These are phyloP conservation scores for Cyclotella kingstonii DNA, from an alignment of 108 stramenopile genomes.

Conservation along the genomic window DNA sequence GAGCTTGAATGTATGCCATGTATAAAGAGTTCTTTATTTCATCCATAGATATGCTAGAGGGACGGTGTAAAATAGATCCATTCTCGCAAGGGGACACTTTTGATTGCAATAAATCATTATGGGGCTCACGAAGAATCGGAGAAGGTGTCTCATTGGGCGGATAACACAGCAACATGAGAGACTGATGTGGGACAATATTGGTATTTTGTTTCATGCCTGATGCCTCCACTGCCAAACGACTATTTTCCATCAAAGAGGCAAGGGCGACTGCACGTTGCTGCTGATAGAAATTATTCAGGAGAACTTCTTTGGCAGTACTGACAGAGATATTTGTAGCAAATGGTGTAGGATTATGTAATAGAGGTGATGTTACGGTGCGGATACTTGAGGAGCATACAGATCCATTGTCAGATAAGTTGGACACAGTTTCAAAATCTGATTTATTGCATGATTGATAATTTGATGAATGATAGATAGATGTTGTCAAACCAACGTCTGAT, in stretches of 20 bases:
- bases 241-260: slow-evolving; percentile 35
- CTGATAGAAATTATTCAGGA: slow-evolving; percentile 39
- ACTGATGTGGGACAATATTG: background rate
- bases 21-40: too few species aligned
- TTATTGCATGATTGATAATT: background rate
- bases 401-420: slow-evolving; percentile 16
- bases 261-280: slow-evolving; percentile 32
- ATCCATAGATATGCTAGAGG: too few species aligned
- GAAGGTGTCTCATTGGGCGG: too few species aligned
- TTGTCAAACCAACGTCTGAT: slow-evolving; percentile 18
- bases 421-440: slow-evolving; percentile 6
- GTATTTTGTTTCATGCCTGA: slow-evolving; percentile 8
- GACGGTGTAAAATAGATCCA: too few species aligned
- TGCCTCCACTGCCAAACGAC: slow-evolving; percentile 29
- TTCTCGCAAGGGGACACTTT: too few species aligned
- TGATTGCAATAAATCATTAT: too few species aligned
- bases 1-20: too few species aligned
- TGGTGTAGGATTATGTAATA: slow-evolving; percentile 12
- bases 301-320: slow-evolving; percentile 45
- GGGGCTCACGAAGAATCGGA: too few species aligned
- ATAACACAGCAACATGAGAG: too few species aligned
- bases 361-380: background rate
- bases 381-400: slow-evolving; percentile 5
- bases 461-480: slow-evolving; percentile 3
- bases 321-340: slow-evolving; percentile 28